A percentile compares a stretch with the other conserved stretches of the same genome.
Evolutionary conservation across 208 protist species (phyloP).

Genomic region (Acanthamoeba culbertsoni): DNA sequence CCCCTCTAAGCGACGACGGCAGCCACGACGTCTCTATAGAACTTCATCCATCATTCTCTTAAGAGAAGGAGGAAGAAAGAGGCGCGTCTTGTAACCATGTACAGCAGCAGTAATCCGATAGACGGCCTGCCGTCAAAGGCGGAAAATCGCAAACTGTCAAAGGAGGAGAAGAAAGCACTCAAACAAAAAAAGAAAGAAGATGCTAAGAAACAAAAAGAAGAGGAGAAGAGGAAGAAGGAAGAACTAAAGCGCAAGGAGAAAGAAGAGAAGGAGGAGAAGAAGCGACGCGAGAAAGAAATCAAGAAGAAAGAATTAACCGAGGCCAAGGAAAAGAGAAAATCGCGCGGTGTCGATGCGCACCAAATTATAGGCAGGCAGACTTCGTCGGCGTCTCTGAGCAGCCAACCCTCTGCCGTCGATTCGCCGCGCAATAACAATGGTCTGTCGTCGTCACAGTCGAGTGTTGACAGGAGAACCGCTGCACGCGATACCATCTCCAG

Average conservation of each 20-base stretch:
- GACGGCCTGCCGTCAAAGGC: neutral
- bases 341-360: neutral
- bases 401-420: neutral
- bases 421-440: neutral
- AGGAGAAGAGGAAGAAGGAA: constrained; percentile 37
- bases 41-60: too few species aligned
- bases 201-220: neutral
- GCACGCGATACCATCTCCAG: neutral
- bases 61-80: neutral
- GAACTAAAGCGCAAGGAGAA: constrained; percentile 41
- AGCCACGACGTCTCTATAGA: too few species aligned
- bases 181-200: constrained; percentile 33
- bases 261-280: constrained; percentile 25
- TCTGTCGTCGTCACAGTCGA: neutral
- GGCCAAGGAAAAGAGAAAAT: neutral
- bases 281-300: constrained; percentile 6
- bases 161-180: neutral
- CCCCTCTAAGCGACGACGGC: too few species aligned
- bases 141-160: neutral
- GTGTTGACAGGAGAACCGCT: neutral
- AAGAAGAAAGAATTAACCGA: constrained; percentile 10
- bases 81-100: neutral
- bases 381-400: neutral
- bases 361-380: neutral
- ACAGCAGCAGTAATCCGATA: neutral